These are phyloP conservation scores for Thermothelomyces thermophilus DNA, from an alignment of 2,329 filamentous ascomycete genomes.

Conservation along the genomic window DNA sequence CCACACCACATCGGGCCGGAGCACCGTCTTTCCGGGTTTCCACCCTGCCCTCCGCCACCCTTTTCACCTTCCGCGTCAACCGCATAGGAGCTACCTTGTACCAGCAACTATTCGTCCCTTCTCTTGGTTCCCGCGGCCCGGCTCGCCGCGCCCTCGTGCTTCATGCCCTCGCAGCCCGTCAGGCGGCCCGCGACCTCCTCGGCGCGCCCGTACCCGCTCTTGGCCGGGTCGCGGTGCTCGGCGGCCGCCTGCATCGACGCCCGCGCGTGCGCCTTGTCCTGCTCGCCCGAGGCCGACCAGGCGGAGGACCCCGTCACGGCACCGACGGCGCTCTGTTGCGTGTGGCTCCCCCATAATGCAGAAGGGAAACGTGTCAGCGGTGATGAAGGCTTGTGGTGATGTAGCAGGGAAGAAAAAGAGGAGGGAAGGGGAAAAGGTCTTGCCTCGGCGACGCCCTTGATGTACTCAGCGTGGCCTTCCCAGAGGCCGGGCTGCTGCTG, in stretches of 20 bases:
- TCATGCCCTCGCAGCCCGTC: constrained; percentile 64
- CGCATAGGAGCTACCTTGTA: too few relatives aligned
- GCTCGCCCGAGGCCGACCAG: constrained; percentile 58
- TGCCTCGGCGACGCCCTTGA: constrained; percentile 62
- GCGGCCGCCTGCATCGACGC: constrained; percentile 56
- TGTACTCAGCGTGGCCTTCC: constrained; percentile 58
- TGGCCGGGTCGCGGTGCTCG: constrained; percentile 46
- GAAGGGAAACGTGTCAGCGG: too few relatives aligned
- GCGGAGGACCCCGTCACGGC: constrained; percentile 53
- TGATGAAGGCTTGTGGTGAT: not conserved
- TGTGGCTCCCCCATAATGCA: too few relatives aligned
- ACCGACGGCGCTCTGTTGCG: constrained; percentile 44
- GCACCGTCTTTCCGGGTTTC: too few relatives aligned
- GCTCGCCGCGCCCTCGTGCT: constrained; percentile 52
- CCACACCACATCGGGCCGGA: too few relatives aligned
- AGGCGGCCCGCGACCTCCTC: constrained; percentile 60
- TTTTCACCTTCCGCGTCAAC: too few relatives aligned
- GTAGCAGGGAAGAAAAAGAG: too few relatives aligned
- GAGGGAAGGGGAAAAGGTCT: constrained; percentile 10
- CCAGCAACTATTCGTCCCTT: too few relatives aligned
- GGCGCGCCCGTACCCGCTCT: constrained; percentile 52
- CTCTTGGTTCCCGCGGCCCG: too few relatives aligned
- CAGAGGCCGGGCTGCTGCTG: constrained; percentile 48
- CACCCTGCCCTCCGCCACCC: too few relatives aligned
- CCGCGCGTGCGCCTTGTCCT: constrained; percentile 57